Base-by-base conservation (phyloP, 1,284 basidiomycete species). In the Mrakiaceae sp. region DNA sequence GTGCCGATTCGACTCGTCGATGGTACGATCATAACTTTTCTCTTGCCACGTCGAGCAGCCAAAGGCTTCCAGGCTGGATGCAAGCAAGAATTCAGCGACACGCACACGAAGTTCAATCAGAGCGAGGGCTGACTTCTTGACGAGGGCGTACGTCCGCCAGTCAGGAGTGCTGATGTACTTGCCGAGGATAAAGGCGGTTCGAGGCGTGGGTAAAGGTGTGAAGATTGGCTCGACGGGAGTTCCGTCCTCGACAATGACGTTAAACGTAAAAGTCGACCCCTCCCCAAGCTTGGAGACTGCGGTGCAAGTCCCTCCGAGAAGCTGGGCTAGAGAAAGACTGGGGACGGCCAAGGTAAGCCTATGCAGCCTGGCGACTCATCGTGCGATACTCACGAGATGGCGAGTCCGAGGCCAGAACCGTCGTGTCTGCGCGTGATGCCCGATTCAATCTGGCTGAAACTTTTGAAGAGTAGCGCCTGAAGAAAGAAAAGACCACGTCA, bases 371-470 rank as follows among this genome's bases (percentile, higher is more conserved):
- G 27, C 27, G 27, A 27, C 27, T 27, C 27, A 27, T 27, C 27
- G 27, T 27, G 27, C 27, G 27, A 27, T 27, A 27, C 27, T 27
- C 27, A 27, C 0, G 74, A 75, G 60, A 77, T 77, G 62, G 74
- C 72, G 27, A 77, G 67, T 8, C 76, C 75, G 10, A 75, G 68
- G 40, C 68, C 70, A 56, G 63, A 71, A 8, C 73, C 72, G 14
- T 74, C 75, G 61, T 71, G 74, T 39, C 70, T 72, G 5, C 76
- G 60, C 0, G 75, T 73, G 50, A 75, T 75, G 9, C 70, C 72
- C 58, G 71, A 70, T 64, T 77, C 75, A 10, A 77, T 69, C 62
- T 77, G 76, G 8, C 71, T 72, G 59, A 77, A 77, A 48, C 69
- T 70, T 54, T 72, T 70, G 70, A 77, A 77, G 3, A 77, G 70